Conservation (phyloP, 208 protist genomes). For the Trypanosomatidae sp. region DNA sequence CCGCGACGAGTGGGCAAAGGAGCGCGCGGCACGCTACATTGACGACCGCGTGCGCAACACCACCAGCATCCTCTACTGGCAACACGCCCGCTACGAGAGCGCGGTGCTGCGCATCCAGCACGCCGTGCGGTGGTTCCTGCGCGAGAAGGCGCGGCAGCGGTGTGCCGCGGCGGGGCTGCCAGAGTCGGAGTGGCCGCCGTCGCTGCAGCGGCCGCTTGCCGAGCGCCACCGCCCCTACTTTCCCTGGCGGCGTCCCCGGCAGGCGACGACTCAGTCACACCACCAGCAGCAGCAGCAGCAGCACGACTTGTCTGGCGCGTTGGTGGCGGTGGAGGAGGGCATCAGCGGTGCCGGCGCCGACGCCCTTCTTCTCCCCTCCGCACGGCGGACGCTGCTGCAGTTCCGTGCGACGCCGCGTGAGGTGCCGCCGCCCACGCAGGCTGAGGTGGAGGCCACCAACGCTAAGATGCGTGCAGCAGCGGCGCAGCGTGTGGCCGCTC, state of each 20-base stretch:
- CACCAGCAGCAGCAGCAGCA: slow-evolving; percentile 15
- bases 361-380: too few species aligned
- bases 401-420: slow-evolving; percentile 40
- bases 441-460: slow-evolving; percentile 60
- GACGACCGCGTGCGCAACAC: slow-evolving; percentile 39
- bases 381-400: slow-evolving; percentile 48
- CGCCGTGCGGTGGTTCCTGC: slow-evolving; percentile 59
- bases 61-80: slow-evolving; percentile 74
- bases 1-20: slow-evolving; percentile 46
- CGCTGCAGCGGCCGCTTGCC: slow-evolving; percentile 31
- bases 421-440: slow-evolving; percentile 39
- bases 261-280: neutral
- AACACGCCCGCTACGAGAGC: slow-evolving; percentile 58
- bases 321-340: too few species aligned
- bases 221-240: slow-evolving; percentile 57
- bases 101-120: slow-evolving; percentile 69
- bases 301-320: too few species aligned
- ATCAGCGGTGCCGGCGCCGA: too few species aligned
- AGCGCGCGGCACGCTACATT: slow-evolving; percentile 43
- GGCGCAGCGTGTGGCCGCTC: slow-evolving; percentile 20
- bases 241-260: slow-evolving; percentile 53
- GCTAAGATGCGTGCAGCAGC: slow-evolving; percentile 36
- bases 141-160: slow-evolving; percentile 22
- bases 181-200: slow-evolving; percentile 30
- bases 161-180: slow-evolving; percentile 19